Conservation (phyloP, 2,329 filamentous ascomycete genomes). For the Claviceps humidiphila region DNA sequence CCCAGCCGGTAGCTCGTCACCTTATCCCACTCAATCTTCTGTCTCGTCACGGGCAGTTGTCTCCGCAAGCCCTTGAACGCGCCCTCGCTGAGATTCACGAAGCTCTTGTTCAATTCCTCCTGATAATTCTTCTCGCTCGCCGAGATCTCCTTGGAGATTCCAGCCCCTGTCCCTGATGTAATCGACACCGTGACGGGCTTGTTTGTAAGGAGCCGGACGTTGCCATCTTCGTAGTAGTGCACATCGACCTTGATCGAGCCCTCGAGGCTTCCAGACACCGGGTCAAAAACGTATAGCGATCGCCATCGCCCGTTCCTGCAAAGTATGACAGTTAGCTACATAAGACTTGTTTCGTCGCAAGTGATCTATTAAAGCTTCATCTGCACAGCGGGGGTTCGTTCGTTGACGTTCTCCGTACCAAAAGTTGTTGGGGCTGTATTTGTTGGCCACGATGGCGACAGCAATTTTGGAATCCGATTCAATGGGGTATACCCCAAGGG, state of each 20-base stretch:
- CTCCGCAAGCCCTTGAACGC: slow-evolving; percentile 87
- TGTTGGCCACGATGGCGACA: slow-evolving; percentile 80
- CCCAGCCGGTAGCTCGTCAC: slow-evolving; percentile 82
- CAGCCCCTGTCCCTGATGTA: slow-evolving; percentile 49
- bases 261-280: slow-evolving; percentile 52
- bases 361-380: background rate
- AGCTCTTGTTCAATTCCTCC: slow-evolving; percentile 86
- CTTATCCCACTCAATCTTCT: slow-evolving; percentile 99
- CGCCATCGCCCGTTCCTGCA: slow-evolving; percentile 90
- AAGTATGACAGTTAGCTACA: background rate
- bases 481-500: slow-evolving; percentile 71
- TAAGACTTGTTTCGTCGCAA: background rate
- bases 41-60: slow-evolving; percentile 88
- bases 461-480: slow-evolving; percentile 65
- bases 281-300: slow-evolving; percentile 68
- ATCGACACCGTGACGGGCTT: slow-evolving; percentile 56
- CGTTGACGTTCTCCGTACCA: slow-evolving; percentile 41
- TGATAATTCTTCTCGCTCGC: slow-evolving; percentile 82
- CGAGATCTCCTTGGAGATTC: slow-evolving; percentile 67
- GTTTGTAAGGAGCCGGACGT: slow-evolving; percentile 82
- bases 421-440: slow-evolving; percentile 96
- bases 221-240: slow-evolving; percentile 99
- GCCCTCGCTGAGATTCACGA: slow-evolving; percentile 78
- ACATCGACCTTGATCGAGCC: slow-evolving; percentile 87
- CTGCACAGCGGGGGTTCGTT: too few relatives aligned